These are phyloP conservation scores for Euclidium syriacum DNA, from an alignment of 345 rosid species.

Conservation along the genomic window DNA sequence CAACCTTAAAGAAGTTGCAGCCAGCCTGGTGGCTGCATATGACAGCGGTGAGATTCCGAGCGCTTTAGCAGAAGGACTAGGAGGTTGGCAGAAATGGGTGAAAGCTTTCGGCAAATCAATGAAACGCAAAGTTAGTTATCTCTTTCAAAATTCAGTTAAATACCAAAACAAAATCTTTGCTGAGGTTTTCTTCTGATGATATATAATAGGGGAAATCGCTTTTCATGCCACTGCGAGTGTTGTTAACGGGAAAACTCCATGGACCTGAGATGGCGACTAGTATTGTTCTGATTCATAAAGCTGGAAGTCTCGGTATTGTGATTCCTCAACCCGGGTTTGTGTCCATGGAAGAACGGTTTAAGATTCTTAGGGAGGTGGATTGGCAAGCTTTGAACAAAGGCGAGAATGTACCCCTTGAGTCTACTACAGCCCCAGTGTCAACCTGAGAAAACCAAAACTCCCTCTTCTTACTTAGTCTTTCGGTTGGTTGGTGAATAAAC, in stretches of 20 bases:
- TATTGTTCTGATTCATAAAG: constrained; percentile 59
- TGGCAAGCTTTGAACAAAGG: constrained; percentile 54
- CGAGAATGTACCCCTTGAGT: constrained; percentile 41
- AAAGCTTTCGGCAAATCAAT: constrained; percentile 73
- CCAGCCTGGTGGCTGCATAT: constrained; percentile 66
- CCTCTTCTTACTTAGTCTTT: not conserved
- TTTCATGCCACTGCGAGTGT: constrained; percentile 80
- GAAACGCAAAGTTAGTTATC: constrained; percentile 66
- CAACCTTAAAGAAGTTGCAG: constrained; percentile 70
- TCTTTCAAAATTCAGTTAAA: not conserved
- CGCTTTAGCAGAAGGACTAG: constrained; percentile 68
- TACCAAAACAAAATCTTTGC: not conserved
- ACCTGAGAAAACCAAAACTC: constrained; percentile 15
- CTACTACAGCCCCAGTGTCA: constrained; percentile 32
- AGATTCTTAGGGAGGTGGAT: constrained; percentile 52
- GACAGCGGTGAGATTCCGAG: constrained; percentile 67
- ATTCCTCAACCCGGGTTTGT: constrained; percentile 53
- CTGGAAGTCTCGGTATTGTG: constrained; percentile 53
- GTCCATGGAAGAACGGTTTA: constrained; percentile 58
- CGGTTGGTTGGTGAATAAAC: constrained; percentile 7
- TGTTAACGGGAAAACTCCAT: constrained; percentile 84
- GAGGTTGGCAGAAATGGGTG: constrained; percentile 93
- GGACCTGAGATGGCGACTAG: constrained; percentile 88
- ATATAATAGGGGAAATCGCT: constrained; percentile 78
- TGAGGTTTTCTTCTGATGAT: not conserved